Percentiles rank a stretch among this genome's conserved stretches.
Conservation (phyloP, 306 rosid genomes). For the Sicyos edulis region DNA sequence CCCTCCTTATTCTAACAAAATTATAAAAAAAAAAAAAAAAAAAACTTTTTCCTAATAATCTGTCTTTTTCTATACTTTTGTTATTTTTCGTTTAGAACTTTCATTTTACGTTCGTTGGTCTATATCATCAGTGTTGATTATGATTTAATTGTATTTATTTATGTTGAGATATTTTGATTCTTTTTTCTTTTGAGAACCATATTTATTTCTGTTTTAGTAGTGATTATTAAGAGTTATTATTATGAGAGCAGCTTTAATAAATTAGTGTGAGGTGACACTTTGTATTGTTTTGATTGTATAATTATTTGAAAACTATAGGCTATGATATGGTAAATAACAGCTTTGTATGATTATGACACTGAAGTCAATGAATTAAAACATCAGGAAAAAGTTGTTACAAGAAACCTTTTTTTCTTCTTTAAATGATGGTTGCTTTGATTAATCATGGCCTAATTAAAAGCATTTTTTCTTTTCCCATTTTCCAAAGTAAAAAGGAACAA, state of each 20-base stretch:
- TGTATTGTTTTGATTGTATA: not conserved
- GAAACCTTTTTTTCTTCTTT: not conserved
- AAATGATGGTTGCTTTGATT: not conserved
- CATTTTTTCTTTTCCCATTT: constrained; percentile 1
- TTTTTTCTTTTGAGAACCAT: no score
- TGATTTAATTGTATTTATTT: not conserved
- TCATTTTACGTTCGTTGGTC: not conserved
- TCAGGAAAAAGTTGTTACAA: not conserved
- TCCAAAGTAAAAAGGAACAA: not conserved
- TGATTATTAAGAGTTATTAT: not conserved
- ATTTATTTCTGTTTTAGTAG: not conserved
- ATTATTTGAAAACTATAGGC: not conserved
- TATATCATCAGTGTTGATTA: not conserved
- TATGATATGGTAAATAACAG: not conserved
- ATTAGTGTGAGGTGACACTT: constrained; percentile 1
- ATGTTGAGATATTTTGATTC: not conserved
- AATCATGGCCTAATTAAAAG: not conserved
- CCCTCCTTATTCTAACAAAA: not conserved
- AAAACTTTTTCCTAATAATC: no score
- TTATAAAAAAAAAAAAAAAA: not conserved
- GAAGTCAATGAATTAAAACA: constrained; percentile 10
- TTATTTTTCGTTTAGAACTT: no score
- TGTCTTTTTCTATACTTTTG: no score
- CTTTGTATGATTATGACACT: constrained; percentile 18
- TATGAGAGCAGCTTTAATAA: not conserved